Evolutionary conservation across 2,329 filamentous ascomycete species (phyloP), one percentile per base, ranked within the genome.

Genomic region (Cadophora sp.): DNA sequence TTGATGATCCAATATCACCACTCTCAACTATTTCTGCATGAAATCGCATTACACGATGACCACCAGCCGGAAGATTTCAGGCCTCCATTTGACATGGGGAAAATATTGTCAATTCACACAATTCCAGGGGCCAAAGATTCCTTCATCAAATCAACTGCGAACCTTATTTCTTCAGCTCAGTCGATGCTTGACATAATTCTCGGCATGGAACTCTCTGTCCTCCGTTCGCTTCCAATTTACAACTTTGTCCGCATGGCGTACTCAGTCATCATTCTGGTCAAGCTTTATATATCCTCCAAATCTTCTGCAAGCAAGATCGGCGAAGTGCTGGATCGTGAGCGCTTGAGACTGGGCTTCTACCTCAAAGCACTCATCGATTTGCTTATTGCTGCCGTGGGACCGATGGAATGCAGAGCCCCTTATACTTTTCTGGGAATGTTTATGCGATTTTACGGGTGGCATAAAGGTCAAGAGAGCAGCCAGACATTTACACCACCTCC

Each of bases 381-480:
- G 75, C 89, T 94, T 71, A 83, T 85, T 62, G 82, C 84, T 34
- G 85, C 88, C 0, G 89, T 89, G 0, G 86, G 86, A 4, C 84
- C 84, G 0, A 87, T 89, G 65, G 85, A 85, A 67, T 91, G 86
- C 62, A 83, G 89, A 1, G 87, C 89, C 0, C 87, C 89, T 0
- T 83, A 84, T 66, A 92, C 91, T 77, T 93, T 93, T 69, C 81
- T 90, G 1, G 82, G 92, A 40, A 87, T 93, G 5, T 79, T 93
- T 11, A 82, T 85, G 65, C 88, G 92, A 86, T 80, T 93, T 29
- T 85, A 86, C 31, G 85, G 83, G 22, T 92, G 91, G 90, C 70
- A 69, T 16, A 62, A 92, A 91, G 76, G 78, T 76, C 68, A 83
- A 81, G 69, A 86, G 75, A 82, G 87, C 16, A 63, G 65, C n/a